Percentiles rank a stretch among this genome's conserved stretches.
phyloP scores from a whole-genome alignment of 371 early-diverging fungal species.

The Circinella minor region DNA sequence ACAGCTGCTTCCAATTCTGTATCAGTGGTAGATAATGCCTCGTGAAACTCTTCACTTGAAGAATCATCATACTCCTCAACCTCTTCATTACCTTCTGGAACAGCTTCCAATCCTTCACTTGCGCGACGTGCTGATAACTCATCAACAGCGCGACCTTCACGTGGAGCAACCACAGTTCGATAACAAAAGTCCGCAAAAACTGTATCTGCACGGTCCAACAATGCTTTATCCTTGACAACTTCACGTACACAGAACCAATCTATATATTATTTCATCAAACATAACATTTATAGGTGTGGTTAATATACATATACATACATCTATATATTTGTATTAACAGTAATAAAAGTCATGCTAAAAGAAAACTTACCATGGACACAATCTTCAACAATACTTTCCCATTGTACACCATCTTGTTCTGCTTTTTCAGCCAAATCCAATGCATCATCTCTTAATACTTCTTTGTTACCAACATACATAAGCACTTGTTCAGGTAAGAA shows the following conservation, averaged over 20 bases:
- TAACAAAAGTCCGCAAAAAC: constrained; percentile 45
- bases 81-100: constrained; percentile 38
- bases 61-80: constrained; percentile 14
- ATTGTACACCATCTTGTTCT: constrained; percentile 39
- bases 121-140: constrained; percentile 21
- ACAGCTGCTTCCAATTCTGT: constrained; percentile 20
- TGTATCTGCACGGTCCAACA: constrained; percentile 35
- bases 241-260: constrained; percentile 54
- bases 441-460: constrained; percentile 47
- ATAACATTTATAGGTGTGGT: too few species aligned
- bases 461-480: constrained; percentile 43
- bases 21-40: constrained; percentile 23
- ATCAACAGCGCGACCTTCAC: constrained; percentile 22
- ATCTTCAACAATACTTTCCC: constrained; percentile 42
- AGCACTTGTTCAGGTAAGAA: constrained; percentile 35
- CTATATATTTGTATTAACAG: too few species aligned
- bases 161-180: constrained; percentile 27
- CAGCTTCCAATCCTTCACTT: constrained; percentile 37
- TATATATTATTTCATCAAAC: not conserved
- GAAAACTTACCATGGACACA: constrained; percentile 32
- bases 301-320: too few species aligned
- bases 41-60: constrained; percentile 18
- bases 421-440: constrained; percentile 41
- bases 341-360: too few species aligned
- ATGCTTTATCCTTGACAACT: constrained; percentile 44